Conservation (phyloP, 208 protist genomes). For the Leishmania aethiopica region DNA sequence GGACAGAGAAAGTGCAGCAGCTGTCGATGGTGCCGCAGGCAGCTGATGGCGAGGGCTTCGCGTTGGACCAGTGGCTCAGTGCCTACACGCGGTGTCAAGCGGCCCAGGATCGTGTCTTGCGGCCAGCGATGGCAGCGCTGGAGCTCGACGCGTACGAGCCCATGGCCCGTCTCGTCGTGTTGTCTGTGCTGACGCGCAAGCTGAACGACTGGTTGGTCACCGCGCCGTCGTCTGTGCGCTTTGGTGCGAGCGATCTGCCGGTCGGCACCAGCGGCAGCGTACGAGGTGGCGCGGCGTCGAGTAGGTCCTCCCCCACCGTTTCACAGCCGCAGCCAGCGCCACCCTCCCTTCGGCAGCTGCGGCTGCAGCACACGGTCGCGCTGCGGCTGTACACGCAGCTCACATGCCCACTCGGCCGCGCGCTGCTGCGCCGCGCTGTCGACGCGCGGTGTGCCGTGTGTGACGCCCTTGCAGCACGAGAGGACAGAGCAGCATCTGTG, state of each 20-base stretch:
- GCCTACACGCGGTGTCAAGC: conserved; percentile 22
- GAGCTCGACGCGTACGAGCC: conserved; percentile 55
- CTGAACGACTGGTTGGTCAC: conserved; percentile 23
- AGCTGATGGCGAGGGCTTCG: neutral
- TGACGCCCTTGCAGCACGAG: conserved; percentile 22
- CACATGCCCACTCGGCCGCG: conserved; percentile 23
- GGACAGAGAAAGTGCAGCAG: conserved; percentile 42
- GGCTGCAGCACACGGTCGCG: conserved; percentile 29
- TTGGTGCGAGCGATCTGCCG: neutral
- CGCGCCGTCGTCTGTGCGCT: conserved; percentile 8
- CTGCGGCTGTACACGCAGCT: conserved; percentile 35
- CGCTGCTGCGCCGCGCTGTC: conserved; percentile 19
- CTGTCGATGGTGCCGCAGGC: neutral
- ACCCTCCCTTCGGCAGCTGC: conserved; percentile 10
- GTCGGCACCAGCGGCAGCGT: neutral
- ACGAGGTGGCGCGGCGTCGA: neutral
- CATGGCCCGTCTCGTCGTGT: conserved; percentile 42
- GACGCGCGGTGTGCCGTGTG: conserved; percentile 16
- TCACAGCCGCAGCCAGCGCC: neutral
- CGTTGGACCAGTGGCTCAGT: conserved; percentile 2
- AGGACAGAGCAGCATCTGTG: conserved; percentile 3
- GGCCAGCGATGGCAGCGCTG: conserved; percentile 54
- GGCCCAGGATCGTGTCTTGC: conserved; percentile 59
- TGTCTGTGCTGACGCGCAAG: conserved; percentile 34
- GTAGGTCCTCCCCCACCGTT: neutral